These are phyloP conservation scores for Botrytis galanthina DNA, from an alignment of 2,329 filamentous ascomycete genomes.

Conservation along the genomic window DNA sequence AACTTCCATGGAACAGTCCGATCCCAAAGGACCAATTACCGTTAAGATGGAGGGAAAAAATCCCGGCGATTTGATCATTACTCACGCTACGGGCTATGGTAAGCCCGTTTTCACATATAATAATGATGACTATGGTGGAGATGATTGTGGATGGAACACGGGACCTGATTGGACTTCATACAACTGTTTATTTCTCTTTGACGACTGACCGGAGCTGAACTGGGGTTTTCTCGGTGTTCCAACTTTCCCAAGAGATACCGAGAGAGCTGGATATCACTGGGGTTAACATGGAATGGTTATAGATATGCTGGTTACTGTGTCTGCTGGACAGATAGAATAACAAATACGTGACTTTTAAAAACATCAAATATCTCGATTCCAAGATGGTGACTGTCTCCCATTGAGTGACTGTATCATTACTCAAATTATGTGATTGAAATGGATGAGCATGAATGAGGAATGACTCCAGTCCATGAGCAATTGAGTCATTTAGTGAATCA, in stretches of 20 bases:
- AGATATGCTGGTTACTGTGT: neutral
- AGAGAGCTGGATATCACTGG: too few species aligned
- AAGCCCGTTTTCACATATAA: neutral
- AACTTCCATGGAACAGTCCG: neutral
- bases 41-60: neutral
- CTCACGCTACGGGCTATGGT: neutral
- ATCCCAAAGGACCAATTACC: neutral
- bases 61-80: neutral
- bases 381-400: neutral
- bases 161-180: neutral
- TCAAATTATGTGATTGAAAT: too few species aligned
- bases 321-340: neutral
- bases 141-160: neutral
- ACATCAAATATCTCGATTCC: neutral
- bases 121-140: neutral
- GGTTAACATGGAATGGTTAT: too few species aligned
- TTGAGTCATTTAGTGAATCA: too few species aligned
- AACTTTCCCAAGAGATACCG: neutral
- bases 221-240: neutral
- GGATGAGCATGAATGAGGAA: neutral
- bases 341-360: neutral
- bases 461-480: too few species aligned
- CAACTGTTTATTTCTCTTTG: neutral
- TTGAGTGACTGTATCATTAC: neutral
- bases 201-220: fast-evolving